Percentiles rank a stretch among this genome's conserved stretches.
Conservation (phyloP, 768 basidiomycete genomes). For the Sutorius australiensis region DNA sequence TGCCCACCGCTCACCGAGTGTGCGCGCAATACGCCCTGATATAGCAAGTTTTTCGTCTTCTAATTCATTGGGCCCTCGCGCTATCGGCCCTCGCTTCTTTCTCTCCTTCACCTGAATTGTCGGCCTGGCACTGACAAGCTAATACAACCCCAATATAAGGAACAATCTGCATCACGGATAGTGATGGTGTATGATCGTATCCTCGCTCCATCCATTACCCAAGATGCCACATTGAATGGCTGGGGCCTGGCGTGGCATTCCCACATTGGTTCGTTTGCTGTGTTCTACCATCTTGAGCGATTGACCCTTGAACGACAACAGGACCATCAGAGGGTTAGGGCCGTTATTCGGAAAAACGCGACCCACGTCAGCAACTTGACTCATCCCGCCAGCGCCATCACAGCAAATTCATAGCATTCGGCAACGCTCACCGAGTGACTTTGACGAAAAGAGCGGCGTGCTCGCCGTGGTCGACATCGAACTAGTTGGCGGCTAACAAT, state of each 20-base stretch:
- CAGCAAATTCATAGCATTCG: constrained; percentile 2
- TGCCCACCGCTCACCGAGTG: neutral
- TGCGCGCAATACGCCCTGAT: neutral
- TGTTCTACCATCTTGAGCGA: neutral
- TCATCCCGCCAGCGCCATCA: constrained; percentile 9
- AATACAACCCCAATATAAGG: neutral
- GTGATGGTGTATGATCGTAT: neutral
- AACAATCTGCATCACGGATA: neutral
- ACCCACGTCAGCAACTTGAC: constrained; percentile 26
- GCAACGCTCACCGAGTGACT: neutral
- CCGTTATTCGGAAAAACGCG: neutral
- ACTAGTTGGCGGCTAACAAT: neutral
- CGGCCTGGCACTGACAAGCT: neutral
- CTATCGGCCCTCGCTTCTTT: neutral
- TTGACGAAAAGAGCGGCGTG: neutral
- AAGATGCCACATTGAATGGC: neutral
- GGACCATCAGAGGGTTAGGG: constrained; percentile 16
- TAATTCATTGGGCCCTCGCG: neutral
- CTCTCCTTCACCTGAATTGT: neutral
- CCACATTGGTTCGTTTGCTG: constrained; percentile 3
- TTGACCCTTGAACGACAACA: constrained; percentile 3
- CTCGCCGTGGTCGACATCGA: neutral
- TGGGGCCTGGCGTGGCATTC: neutral
- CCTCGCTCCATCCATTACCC: neutral
- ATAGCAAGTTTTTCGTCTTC: neutral